These are phyloP conservation scores for Pezicula radicicola DNA, from an alignment of 2,329 filamentous ascomycete genomes.

Conservation along the genomic window DNA sequence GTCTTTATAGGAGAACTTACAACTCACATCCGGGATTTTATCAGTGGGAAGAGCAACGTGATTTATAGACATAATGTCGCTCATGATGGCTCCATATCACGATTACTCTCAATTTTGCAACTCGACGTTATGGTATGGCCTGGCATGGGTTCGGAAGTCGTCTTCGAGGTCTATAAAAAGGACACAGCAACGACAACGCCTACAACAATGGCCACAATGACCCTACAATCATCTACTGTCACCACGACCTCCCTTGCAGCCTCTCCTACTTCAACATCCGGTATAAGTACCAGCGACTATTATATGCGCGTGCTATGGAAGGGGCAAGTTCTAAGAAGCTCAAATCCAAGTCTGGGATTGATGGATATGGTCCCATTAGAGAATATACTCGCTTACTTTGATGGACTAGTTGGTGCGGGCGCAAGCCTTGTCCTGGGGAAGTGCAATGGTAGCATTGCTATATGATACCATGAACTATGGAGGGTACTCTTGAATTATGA, in stretches of 20 bases:
- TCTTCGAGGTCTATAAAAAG: constrained; percentile 69
- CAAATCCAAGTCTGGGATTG: constrained; percentile 62
- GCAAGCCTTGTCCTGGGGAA: constrained; percentile 40
- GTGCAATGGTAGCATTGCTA: constrained; percentile 21
- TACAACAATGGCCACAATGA: constrained; percentile 11
- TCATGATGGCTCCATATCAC: constrained; percentile 71
- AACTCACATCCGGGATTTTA: constrained; percentile 55
- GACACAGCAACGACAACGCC: constrained; percentile 13
- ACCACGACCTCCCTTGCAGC: constrained; percentile 4
- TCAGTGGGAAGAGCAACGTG: constrained; percentile 38
- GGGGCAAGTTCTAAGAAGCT: constrained; percentile 63
- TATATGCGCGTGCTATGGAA: constrained; percentile 70
- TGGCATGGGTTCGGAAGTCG: constrained; percentile 75
- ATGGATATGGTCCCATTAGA: constrained; percentile 71
- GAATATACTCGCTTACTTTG: constrained; percentile 65
- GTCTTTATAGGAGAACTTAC: constrained; percentile 74
- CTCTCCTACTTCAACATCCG: constrained; percentile 6
- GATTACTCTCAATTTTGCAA: constrained; percentile 68
- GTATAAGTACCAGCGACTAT: constrained; percentile 26
- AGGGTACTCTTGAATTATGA: no score
- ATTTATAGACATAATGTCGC: constrained; percentile 75
- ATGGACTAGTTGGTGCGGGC: constrained; percentile 61
- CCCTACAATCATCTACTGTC: constrained; percentile 10
- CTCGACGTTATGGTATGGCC: constrained; percentile 78
- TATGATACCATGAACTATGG: not conserved